phyloP scores from a whole-genome alignment of 257 asterid species.

The Plantago ovata region DNA sequence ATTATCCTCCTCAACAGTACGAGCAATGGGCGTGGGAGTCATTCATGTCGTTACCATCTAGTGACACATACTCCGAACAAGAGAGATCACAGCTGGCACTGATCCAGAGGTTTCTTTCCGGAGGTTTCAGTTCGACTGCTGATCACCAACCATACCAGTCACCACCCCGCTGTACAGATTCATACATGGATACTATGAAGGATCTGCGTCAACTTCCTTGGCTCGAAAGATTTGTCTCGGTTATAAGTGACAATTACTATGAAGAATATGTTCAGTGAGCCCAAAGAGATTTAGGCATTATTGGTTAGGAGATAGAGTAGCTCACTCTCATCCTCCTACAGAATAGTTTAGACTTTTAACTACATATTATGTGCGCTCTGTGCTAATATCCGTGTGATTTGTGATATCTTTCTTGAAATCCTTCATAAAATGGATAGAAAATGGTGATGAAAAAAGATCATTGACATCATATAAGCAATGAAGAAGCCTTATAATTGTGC shows the following conservation, averaged over 20 bases:
- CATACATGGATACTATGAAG: conserved; percentile 85
- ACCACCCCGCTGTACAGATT: conserved; percentile 68
- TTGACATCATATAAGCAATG: conserved; percentile 20
- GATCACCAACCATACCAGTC: conserved; percentile 60
- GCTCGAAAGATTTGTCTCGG: conserved; percentile 94
- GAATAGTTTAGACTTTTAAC: conserved; percentile 9
- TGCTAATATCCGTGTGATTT: conserved; percentile 7
- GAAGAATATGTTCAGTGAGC: conserved; percentile 62
- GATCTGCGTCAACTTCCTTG: conserved; percentile 95
- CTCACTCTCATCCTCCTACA: conserved; percentile 38
- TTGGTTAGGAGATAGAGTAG: conserved; percentile 29
- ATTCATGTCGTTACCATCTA: conserved; percentile 64
- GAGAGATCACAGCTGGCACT: conserved; percentile 92
- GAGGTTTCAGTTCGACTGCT: conserved; percentile 66
- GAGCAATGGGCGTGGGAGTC: conserved; percentile 98
- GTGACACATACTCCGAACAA: conserved; percentile 88
- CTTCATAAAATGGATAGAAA: conserved; percentile 11
- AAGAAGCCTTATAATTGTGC: conserved; percentile 5
- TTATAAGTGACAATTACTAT: conserved; percentile 76
- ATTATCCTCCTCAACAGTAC: conserved; percentile 50
- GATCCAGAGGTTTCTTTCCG: conserved; percentile 87
- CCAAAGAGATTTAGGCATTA: conserved; percentile 6
- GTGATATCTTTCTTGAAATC: conserved; percentile 20
- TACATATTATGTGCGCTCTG: conserved; percentile 18
- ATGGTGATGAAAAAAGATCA: conserved; percentile 17